Base-by-base conservation (phyloP, 2,329 filamentous ascomycete species). In the Cladosporium austrohemisphaericum region DNA sequence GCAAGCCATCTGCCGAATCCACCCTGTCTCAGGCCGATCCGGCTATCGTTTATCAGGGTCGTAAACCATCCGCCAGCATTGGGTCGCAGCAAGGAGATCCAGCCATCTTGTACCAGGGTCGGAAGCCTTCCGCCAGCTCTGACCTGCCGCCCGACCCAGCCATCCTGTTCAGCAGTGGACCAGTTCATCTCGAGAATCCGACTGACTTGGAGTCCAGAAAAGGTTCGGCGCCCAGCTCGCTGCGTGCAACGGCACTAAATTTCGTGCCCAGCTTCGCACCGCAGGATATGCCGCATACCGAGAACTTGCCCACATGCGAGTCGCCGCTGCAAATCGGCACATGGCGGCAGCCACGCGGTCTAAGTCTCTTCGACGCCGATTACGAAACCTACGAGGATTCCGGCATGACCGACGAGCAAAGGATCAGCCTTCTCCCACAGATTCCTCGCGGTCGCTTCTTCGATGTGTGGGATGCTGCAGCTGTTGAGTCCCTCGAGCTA, bases 191-290 rank as follows among this genome's bases (percentile, higher is more conserved):
- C 14, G 43, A 35, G n/a, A n/a, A 10, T 19, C 10, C 18, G 19
- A 5, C 18, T n/a, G 9, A n/a, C 1, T 11, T 10, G 13, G 32
- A 26, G 7, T 13, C 13, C 18, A 33, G 26, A 23, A 31, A 28
- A 13, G 26, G 8, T 11, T 25, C 33, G 9, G 33, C 28, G 18
- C 14, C 36, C 18, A 35, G 31, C 31, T 41, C 36, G 9, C 26
- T 49, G 28, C 44, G 44, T 14, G 46, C 46, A n/a, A 49, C 36
- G 13, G 46, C 36, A 14, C 25, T n/a, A 16, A 20, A 10, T 25
- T 47, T 49, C 22, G 36, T 41, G 36, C 36, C 46, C 18, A 18
- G 19, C 2, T 41, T 26, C 3, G 19, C 19, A 19, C 54, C 14
- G 28, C 33, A n/a, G n/a, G n/a, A n/a, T n/a, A n/a, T n/a, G n/a